Percentiles rank a stretch among this genome's conserved stretches.
Conservation (phyloP, 768 basidiomycete genomes). For the Naganishia randhawae region DNA sequence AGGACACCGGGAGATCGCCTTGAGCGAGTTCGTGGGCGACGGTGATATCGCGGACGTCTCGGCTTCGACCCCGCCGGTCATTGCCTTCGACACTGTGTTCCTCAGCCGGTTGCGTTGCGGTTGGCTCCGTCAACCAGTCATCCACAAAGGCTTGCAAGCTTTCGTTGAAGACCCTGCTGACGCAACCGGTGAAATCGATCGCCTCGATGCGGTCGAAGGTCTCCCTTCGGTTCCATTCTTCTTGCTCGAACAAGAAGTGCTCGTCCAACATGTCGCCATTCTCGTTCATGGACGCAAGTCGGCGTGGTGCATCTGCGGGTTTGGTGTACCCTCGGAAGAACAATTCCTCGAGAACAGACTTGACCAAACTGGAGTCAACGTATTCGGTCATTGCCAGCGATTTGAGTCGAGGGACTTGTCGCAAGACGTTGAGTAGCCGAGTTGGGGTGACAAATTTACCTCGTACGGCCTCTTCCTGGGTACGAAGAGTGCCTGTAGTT, state of each 20-base stretch:
- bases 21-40: slow-evolving; percentile 24
- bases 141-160: slow-evolving; percentile 76
- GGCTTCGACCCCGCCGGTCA: slow-evolving; percentile 36
- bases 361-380: slow-evolving; percentile 82
- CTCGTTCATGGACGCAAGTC: slow-evolving; percentile 25
- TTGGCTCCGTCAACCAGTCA: slow-evolving; percentile 35
- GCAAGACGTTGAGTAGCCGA: slow-evolving; percentile 57
- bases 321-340: slow-evolving; percentile 68
- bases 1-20: slow-evolving; percentile 17
- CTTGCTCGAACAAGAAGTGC: slow-evolving; percentile 48
- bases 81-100: slow-evolving; percentile 34
- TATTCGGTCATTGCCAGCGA: slow-evolving; percentile 97
- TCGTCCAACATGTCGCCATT: slow-evolving; percentile 15
- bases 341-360: slow-evolving; percentile 80
- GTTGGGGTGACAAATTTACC: slow-evolving; percentile 91
- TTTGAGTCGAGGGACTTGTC: slow-evolving; percentile 84
- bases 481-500: slow-evolving; percentile 91
- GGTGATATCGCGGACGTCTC: slow-evolving; percentile 32
- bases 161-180: slow-evolving; percentile 81
- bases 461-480: slow-evolving; percentile 79
- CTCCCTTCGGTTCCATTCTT: slow-evolving; percentile 56
- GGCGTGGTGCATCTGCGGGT: slow-evolving; percentile 30
- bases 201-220: slow-evolving; percentile 70
- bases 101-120: neutral
- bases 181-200: slow-evolving; percentile 89